Evolutionary conservation across 1,284 basidiomycete species (phyloP).

Genomic region (Boletus holoroseus): DNA sequence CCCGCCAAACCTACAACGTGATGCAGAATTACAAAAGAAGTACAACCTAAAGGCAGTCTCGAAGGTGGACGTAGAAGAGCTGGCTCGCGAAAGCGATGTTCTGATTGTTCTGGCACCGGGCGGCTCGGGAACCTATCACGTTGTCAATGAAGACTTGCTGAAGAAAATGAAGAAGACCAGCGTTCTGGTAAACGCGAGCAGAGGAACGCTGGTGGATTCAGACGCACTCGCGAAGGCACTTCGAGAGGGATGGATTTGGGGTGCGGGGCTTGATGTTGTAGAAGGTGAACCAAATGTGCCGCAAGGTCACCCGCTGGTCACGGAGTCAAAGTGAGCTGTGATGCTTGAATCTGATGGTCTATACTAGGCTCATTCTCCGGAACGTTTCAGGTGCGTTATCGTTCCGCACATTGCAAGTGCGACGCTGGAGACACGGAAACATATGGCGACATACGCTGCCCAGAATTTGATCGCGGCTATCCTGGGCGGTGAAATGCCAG

Average conservation of each 20-base stretch:
- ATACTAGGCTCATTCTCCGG: conserved; percentile 5
- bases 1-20: conserved; percentile 41
- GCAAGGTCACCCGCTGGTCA: conserved; percentile 74
- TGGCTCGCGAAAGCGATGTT: conserved; percentile 74
- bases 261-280: conserved; percentile 90
- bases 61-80: conserved; percentile 57
- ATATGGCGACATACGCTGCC: conserved; percentile 74
- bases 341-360: background rate
- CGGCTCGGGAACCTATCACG: conserved; percentile 64
- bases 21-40: conserved; percentile 45
- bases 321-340: conserved; percentile 60
- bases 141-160: conserved; percentile 72
- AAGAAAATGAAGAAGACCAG: conserved; percentile 78
- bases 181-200: conserved; percentile 74
- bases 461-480: conserved; percentile 59
- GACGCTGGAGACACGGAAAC: conserved; percentile 76
- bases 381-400: conserved; percentile 56
- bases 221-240: conserved; percentile 82
- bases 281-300: conserved; percentile 84
- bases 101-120: conserved; percentile 83
- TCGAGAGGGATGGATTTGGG: conserved; percentile 74
- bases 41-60: conserved; percentile 51
- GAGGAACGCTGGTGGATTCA: conserved; percentile 84
- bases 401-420: conserved; percentile 91
- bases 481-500: conserved; percentile 49